phyloP scores from a whole-genome alignment of 176 grass and related monocot species.

The Eragrostis nindensis region DNA sequence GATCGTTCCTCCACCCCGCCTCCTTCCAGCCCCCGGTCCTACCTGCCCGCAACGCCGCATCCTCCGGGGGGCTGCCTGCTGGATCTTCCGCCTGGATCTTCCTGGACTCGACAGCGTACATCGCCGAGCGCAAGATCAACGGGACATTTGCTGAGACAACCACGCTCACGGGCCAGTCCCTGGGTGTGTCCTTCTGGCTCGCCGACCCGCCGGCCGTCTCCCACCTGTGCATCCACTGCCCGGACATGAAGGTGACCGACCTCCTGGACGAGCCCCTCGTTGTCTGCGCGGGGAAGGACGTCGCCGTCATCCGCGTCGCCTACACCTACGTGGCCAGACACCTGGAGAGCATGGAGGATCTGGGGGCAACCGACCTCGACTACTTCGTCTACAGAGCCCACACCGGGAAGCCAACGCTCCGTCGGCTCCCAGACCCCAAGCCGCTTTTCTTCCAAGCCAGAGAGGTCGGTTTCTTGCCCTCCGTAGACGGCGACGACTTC shows the following conservation, averaged over 20 bases:
- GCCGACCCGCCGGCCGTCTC: constrained; percentile 11
- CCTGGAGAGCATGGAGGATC: background rate
- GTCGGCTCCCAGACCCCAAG: background rate
- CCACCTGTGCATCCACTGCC: constrained; percentile 6
- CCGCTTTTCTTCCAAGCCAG: background rate
- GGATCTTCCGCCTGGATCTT: background rate
- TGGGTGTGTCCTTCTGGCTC: constrained; percentile 25
- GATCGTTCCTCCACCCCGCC: background rate
- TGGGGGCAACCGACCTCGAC: background rate
- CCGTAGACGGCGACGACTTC: background rate
- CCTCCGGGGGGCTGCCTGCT: too few relatives aligned
- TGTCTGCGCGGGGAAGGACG: constrained; percentile 13
- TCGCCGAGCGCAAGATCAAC: constrained; percentile 1
- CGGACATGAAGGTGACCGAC: background rate
- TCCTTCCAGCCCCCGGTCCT: background rate
- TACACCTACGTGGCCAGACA: background rate
- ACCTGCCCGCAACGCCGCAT: background rate
- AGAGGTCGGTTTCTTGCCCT: background rate
- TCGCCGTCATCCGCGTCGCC: background rate
- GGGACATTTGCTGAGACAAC: background rate
- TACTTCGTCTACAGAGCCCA: constrained; percentile 26
- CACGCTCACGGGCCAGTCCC: background rate
- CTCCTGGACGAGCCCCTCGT: background rate
- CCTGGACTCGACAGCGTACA: background rate
- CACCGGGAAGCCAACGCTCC: background rate